Base-by-base conservation (phyloP, 768 basidiomycete species). In the Agrocybe pediades region DNA sequence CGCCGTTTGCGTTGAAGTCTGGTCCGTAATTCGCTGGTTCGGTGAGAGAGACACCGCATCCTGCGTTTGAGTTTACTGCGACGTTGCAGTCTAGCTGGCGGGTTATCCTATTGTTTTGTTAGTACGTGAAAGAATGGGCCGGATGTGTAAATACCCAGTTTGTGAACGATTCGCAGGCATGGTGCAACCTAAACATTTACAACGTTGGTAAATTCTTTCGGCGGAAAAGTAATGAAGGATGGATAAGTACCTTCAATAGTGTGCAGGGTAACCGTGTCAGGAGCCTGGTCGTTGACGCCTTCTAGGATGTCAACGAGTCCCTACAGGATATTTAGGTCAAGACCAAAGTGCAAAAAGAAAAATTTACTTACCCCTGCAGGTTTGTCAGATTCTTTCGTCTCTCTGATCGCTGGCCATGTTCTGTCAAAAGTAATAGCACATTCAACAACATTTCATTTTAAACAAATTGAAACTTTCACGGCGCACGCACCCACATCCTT, bases 241-340 rank as follows among this genome's bases (percentile, higher is more conserved):
- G 17, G 13, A n/a, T 36, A 9, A 23, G 17, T 51, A 77, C 81
- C 68, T 24, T 76, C 55, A 11, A 71, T 71, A 2, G 86, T 86
- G 64, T 87, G 85, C 8, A 88, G 72, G 0, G 83, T 79, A 0
- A 74, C 75, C 41, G 72, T 65, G 58, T 87, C 82, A 0, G 82
- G 79, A 6, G 59, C 55, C 46, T 76, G 71, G 58, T 84, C 71
- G 61, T 88, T 87, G 11, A 86, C 79, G 41, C 83, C 81, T 60
- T 84, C 81, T 17, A 83, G 57, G 27, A 84, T 79, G 60, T 84
- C 78, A 19, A 77, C 67, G 52, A 77, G 72, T 11, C 78, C 79
- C 73, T 77, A 55, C 21, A 58, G 50, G 30, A 30, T 25, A 11
- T 40, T 15, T 21, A 6, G 16, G 26, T 7, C 49, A 21, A 41